Evolutionary conservation across 768 basidiomycete genomes (phyloP).

Genomic region (Cystoderma amianthinum): DNA sequence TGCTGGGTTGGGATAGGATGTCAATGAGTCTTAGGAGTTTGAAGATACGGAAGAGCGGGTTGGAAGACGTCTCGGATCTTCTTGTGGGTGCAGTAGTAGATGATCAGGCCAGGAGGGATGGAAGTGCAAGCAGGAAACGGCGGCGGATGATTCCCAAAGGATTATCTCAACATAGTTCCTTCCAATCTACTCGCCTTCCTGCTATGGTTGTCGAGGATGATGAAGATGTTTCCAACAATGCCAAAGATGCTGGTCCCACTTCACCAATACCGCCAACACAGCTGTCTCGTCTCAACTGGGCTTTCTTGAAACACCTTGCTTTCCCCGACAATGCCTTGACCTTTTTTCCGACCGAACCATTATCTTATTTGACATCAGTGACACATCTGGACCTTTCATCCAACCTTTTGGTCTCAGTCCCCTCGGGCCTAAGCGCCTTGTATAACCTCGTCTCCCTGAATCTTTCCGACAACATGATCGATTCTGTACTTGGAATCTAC

Average conservation of each 20-base stretch:
- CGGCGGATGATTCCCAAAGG: constrained; percentile 35
- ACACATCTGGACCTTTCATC: constrained; percentile 86
- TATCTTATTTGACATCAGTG: constrained; percentile 65
- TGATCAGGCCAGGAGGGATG: constrained; percentile 60
- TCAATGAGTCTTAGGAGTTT: constrained; percentile 65
- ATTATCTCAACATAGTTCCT: constrained; percentile 33
- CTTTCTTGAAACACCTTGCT: constrained; percentile 67
- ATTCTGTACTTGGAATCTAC: constrained; percentile 88
- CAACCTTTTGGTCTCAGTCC: constrained; percentile 87
- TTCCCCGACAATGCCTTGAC: constrained; percentile 78
- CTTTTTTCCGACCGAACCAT: constrained; percentile 62
- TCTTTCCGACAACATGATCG: constrained; percentile 96
- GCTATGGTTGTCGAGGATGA: constrained; percentile 33
- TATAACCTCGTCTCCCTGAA: constrained; percentile 86
- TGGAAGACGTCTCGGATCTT: constrained; percentile 75
- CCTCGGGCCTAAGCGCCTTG: constrained; percentile 64
- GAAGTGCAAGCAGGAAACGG: constrained; percentile 39
- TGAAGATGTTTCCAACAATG: constrained; percentile 4
- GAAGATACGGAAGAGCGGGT: constrained; percentile 70
- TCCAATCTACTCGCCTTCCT: constrained; percentile 44
- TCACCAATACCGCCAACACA: constrained; percentile 18
- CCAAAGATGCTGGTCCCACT: constrained; percentile 18
- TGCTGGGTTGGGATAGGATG: constrained; percentile 81
- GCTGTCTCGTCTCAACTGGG: constrained; percentile 64
- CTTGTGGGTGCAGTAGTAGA: constrained; percentile 77